These are phyloP conservation scores for Exophiala mesophila DNA, from an alignment of 2,329 filamentous ascomycete genomes.

Conservation along the genomic window DNA sequence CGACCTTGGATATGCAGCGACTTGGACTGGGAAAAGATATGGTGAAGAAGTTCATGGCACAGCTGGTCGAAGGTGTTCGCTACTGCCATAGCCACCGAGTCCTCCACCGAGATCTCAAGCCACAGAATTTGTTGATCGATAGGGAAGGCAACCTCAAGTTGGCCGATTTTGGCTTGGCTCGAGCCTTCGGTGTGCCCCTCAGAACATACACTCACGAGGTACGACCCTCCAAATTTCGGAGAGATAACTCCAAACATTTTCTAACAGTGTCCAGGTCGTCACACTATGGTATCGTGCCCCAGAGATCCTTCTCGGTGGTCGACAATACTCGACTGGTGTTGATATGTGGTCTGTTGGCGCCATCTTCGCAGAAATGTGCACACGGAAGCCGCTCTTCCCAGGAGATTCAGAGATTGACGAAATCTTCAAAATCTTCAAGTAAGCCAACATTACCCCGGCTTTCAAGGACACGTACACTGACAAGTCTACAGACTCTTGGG, in stretches of 20 bases:
- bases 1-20: constrained; percentile 57
- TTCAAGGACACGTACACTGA: constrained; percentile 19
- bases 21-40: constrained; percentile 73
- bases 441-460: constrained; percentile 28
- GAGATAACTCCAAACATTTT: not conserved
- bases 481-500: constrained; percentile 60
- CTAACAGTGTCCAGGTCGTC: constrained; percentile 15
- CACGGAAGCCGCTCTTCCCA: constrained; percentile 84
- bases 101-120: constrained; percentile 83
- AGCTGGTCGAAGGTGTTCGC: constrained; percentile 75
- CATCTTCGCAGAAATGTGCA: constrained; percentile 97
- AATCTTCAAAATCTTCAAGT: constrained; percentile 94
- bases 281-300: constrained; percentile 67
- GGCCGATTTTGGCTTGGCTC: constrained; percentile 82
- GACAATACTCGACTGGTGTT: constrained; percentile 88
- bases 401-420: constrained; percentile 91
- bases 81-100: constrained; percentile 89
- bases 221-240: constrained; percentile 19
- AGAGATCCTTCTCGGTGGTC: constrained; percentile 82
- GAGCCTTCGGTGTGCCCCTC: constrained; percentile 85
- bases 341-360: constrained; percentile 96
- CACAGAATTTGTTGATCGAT: constrained; percentile 84
- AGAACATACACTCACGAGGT: constrained; percentile 89
- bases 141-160: constrained; percentile 83
- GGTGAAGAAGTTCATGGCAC: constrained; percentile 89